Percentiles rank a stretch among this genome's conserved stretches.
phyloP scores from a whole-genome alignment of 2,329 filamentous ascomycete genomes.

The Lojkania enalia region DNA sequence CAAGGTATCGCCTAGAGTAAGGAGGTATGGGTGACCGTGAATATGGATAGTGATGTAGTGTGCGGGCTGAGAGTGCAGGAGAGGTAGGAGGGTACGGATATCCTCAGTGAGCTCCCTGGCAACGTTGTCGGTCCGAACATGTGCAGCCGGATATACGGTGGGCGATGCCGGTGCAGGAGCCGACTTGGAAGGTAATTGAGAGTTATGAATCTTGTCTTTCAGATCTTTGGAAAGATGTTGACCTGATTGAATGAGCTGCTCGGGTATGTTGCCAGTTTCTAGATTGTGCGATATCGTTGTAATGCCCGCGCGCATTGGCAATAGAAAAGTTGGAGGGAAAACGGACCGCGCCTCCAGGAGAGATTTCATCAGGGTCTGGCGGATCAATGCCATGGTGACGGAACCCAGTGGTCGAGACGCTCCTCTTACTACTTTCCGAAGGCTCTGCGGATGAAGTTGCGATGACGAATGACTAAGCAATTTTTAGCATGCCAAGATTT shows the following conservation, averaged over 20 bases:
- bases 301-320: slow-evolving; percentile 55
- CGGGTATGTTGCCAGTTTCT: slow-evolving; percentile 42
- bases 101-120: slow-evolving; percentile 55
- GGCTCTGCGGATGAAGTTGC: neutral
- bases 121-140: slow-evolving; percentile 32
- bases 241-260: slow-evolving; percentile 55
- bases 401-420: neutral
- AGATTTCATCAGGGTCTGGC: slow-evolving; percentile 64
- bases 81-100: slow-evolving; percentile 66
- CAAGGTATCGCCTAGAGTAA: slow-evolving; percentile 61
- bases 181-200: slow-evolving; percentile 19
- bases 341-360: slow-evolving; percentile 61
- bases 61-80: slow-evolving; percentile 70
- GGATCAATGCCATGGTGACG: slow-evolving; percentile 45
- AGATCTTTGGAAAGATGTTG: slow-evolving; percentile 33
- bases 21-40: slow-evolving; percentile 77
- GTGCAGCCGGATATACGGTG: slow-evolving; percentile 18
- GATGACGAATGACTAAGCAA: slow-evolving; percentile 8
- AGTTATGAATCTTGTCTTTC: slow-evolving; percentile 22
- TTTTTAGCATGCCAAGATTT: slow-evolving; percentile 16
- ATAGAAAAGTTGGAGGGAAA: slow-evolving; percentile 57
- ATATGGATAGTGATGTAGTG: slow-evolving; percentile 83
- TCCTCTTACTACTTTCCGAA: neutral
- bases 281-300: slow-evolving; percentile 48
- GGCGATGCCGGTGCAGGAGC: slow-evolving; percentile 17